Conservation (phyloP, 768 basidiomycete species). For the Pleurotus giganteus region DNA sequence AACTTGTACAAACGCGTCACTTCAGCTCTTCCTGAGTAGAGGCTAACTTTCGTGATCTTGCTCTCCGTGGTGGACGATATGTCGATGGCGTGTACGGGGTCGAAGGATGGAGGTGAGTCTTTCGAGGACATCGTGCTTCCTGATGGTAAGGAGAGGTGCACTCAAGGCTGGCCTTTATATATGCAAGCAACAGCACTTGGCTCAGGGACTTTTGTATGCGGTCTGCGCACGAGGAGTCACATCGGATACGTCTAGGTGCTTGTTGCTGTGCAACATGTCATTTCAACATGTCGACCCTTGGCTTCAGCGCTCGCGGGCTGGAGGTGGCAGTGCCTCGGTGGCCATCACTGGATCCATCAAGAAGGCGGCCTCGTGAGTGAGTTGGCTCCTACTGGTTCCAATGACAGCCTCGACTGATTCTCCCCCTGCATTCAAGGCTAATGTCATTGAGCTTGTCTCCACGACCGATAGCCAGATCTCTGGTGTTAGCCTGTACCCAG, state of each 20-base stretch:
- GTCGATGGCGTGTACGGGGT: conserved; percentile 17
- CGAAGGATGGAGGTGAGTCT: conserved; percentile 14
- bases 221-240: too few relatives aligned
- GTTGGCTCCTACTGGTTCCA: too few relatives aligned
- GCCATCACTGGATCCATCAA: too few relatives aligned
- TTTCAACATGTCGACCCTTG: too few relatives aligned
- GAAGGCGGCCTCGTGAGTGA: too few relatives aligned
- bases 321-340: too few relatives aligned
- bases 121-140: conserved; percentile 7
- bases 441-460: conserved; percentile 10
- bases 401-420: background rate
- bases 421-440: background rate
- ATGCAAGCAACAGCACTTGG: too few relatives aligned
- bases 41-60: conserved; percentile 30
- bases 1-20: conserved; percentile 33
- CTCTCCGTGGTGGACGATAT: conserved; percentile 27
- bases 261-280: too few relatives aligned
- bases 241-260: too few relatives aligned
- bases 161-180: too few relatives aligned
- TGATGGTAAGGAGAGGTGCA: background rate
- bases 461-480: conserved; percentile 8
- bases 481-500: conserved; percentile 11
- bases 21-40: conserved; percentile 37
- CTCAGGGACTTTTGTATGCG: too few relatives aligned
- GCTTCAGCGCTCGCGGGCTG: too few relatives aligned